phyloP scores from a whole-genome alignment of 805 yeast species.

The Lipomyces lipofer region DNA sequence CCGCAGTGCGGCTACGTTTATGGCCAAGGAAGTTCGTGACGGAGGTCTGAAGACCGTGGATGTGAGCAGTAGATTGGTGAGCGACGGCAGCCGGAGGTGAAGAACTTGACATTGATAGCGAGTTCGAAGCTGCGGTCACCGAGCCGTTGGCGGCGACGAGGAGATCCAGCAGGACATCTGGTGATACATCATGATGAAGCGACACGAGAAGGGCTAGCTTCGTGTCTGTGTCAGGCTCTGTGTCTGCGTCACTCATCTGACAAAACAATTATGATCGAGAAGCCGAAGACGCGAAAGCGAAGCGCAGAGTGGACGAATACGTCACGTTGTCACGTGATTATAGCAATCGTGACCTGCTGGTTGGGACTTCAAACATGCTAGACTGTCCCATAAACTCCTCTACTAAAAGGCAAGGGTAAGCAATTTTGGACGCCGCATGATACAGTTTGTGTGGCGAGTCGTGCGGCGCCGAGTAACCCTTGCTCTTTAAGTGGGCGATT shows the following conservation, averaged over 20 bases:
- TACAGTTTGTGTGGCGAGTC: too few species aligned
- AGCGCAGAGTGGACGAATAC: too few species aligned
- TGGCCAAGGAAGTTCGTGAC: slow-evolving; percentile 22
- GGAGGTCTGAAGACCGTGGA: slow-evolving; percentile 11
- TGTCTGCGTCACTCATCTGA: slow-evolving; percentile 3
- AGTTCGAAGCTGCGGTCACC: slow-evolving; percentile 8
- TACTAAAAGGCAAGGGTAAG: too few species aligned
- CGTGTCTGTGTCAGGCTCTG: slow-evolving; percentile 19
- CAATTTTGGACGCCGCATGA: too few species aligned
- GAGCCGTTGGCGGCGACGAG: slow-evolving; percentile 20
- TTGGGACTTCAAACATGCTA: too few species aligned
- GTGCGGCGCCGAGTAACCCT: too few species aligned
- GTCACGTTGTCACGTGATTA: too few species aligned
- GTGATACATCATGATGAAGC: slow-evolving; percentile 26
- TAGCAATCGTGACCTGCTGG: too few species aligned
- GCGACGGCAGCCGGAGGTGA: neutral
- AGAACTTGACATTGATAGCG: neutral
- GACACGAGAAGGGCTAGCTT: slow-evolving; percentile 27
- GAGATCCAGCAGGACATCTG: slow-evolving; percentile 15
- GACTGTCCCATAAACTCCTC: too few species aligned
- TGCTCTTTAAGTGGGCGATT: too few species aligned
- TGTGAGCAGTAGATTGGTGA: neutral
- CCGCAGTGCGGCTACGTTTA: slow-evolving; percentile 13
- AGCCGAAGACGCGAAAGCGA: too few species aligned
- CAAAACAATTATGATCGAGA: too few species aligned